A percentile compares a stretch with the other conserved stretches of the same genome.
Conservation (phyloP, 179 eudicot species). For the Spinacia oleracea region DNA sequence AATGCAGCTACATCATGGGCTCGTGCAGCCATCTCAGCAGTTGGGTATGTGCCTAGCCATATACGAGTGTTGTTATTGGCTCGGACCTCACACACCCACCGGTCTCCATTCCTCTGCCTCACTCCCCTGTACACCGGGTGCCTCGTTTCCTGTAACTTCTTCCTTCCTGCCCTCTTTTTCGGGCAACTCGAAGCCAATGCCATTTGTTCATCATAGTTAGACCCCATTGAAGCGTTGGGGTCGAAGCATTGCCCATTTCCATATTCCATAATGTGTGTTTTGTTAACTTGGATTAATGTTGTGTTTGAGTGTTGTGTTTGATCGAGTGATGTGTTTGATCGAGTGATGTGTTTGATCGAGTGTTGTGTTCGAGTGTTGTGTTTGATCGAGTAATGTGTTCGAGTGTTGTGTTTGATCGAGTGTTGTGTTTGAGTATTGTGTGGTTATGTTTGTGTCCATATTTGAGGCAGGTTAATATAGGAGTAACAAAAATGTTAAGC, state of each 20-base stretch:
- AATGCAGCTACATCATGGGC: constrained; percentile 65
- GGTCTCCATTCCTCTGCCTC: constrained; percentile 45
- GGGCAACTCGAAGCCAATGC: constrained; percentile 50
- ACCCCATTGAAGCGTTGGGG: too few species aligned
- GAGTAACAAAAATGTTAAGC: neutral
- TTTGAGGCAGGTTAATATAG: neutral
- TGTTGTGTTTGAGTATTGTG: neutral
- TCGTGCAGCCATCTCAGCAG: constrained; percentile 60
- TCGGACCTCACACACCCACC: constrained; percentile 76
- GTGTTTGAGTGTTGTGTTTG: neutral
- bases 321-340: too few species aligned
- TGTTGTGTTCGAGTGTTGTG: neutral
- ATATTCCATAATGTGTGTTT: constrained; percentile 11
- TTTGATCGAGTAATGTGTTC: too few species aligned
- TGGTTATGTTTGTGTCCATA: too few species aligned
- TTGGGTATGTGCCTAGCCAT: constrained; percentile 67
- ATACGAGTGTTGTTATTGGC: constrained; percentile 47
- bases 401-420: too few species aligned
- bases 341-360: too few species aligned
- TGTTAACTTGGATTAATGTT: too few species aligned
- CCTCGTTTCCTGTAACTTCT: constrained; percentile 68
- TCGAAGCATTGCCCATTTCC: constrained; percentile 13
- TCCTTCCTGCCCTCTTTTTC: constrained; percentile 63
- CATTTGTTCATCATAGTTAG: constrained; percentile 34
- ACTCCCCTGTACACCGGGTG: constrained; percentile 76